phyloP scores from a whole-genome alignment of 1,284 basidiomycete genomes.

The Hymenochaete sp. region DNA sequence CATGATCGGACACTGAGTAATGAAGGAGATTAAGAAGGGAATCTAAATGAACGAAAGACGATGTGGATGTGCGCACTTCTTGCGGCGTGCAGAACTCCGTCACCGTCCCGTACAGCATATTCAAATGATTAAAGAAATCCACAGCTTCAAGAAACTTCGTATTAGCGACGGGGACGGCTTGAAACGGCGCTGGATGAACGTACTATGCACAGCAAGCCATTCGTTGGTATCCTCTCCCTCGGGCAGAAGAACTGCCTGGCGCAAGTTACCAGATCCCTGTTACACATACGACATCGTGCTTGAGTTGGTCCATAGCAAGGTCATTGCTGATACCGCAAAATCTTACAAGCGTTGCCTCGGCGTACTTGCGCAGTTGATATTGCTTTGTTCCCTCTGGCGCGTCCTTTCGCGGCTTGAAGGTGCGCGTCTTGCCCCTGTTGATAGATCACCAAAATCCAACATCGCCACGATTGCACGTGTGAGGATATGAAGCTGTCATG shows the following conservation, averaged over 20 bases:
- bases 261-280: slow-evolving; percentile 88
- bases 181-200: slow-evolving; percentile 24
- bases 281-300: not conserved
- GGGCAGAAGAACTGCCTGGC: slow-evolving; percentile 82
- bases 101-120: slow-evolving; percentile 93
- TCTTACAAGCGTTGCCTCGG: slow-evolving; percentile 87
- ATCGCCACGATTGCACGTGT: not conserved
- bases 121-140: slow-evolving; percentile 93
- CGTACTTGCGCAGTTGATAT: slow-evolving; percentile 94
- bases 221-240: slow-evolving; percentile 94
- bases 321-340: slow-evolving; percentile 9
- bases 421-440: slow-evolving; percentile 77
- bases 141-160: slow-evolving; percentile 48
- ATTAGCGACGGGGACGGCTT: not conserved
- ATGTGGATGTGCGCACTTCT: slow-evolving; percentile 47
- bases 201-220: slow-evolving; percentile 95
- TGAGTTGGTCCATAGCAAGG: slow-evolving; percentile 3
- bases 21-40: slow-evolving; percentile 4
- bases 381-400: slow-evolving; percentile 95
- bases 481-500: slow-evolving; percentile 5
- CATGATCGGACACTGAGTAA: slow-evolving; percentile 87
- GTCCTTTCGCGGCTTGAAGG: slow-evolving; percentile 96
- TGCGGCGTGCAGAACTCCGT: slow-evolving; percentile 94
- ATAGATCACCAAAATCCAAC: slow-evolving; percentile 14
- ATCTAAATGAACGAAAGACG: not conserved